Base-by-base conservation (phyloP, 192 early-diverging fungal genomes). In the Gamsiella multidivaricata region DNA sequence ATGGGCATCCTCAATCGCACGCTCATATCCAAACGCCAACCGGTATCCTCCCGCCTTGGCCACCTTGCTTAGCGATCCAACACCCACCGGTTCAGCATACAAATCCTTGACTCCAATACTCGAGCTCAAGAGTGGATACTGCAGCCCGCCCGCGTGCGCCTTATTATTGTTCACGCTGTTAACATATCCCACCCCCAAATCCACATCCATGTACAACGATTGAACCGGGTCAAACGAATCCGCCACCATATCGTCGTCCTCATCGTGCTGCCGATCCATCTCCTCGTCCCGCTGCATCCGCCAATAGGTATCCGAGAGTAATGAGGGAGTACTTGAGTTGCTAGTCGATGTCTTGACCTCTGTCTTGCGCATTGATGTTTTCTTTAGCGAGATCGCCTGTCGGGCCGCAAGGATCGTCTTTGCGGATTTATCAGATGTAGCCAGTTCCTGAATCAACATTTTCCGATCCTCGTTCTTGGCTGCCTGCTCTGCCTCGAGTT, bases 381-480 rank as follows among this genome's bases (percentile, higher is more conserved):
- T 72, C 54, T 87, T 87, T 11, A 87, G 60, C 0, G 85, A 80
- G 15, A 69, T 71, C 9, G 70, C 70, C 23, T 83, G 80, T 32
- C 88, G 74, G 10, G 70, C 60, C 25, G 79, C 81, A 18, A 85
- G 49, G 17, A 86, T 79, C 14, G 81, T 69, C 54, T 80, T 74
- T 36, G 85, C 82, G 23, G 83, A 82, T 68, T 88, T 86, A 54
- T 82, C 81, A 25, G 82, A 78, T 0, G 81, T 80, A 1, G 81
- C 83, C 79, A 97, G 76, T 72, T 94, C 89, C n/a, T 89, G 73
- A 33, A 97, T 93, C 32, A 96, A 56, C 26, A 82, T 88, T 31
- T 85, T 82, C 54, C 91, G 87, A 32, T 91, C 91, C 53, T 87
- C 68, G 45, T 84, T 82, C 58, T 92, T 93, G 29, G 83, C 80